A percentile compares a stretch with the other conserved stretches of the same genome.
Evolutionary conservation across 1,284 basidiomycete species (phyloP).

Genomic region (Rhodofomes roseus): DNA sequence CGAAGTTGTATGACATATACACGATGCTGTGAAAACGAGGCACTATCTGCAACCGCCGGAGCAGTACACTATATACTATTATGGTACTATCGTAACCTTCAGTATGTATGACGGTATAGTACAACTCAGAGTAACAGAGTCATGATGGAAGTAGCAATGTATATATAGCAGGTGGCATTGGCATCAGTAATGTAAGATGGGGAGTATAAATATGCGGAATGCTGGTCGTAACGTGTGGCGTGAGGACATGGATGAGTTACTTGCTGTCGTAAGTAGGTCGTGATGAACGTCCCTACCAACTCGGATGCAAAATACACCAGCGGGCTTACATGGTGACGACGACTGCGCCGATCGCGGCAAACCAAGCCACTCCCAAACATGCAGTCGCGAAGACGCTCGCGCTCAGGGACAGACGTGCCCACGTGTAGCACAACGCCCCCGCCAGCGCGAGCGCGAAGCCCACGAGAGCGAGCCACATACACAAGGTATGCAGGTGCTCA

Average conservation of each 20-base stretch:
- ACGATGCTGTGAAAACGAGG: too few species aligned
- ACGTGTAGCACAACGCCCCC: slow-evolving; percentile 51
- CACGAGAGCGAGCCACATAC: slow-evolving; percentile 40
- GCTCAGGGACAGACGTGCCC: slow-evolving; percentile 41
- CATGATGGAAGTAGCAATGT: background rate
- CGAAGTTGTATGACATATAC: too few species aligned
- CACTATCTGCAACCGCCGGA: too few species aligned
- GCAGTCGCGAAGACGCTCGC: slow-evolving; percentile 41
- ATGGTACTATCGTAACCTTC: too few species aligned
- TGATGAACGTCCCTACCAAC: background rate
- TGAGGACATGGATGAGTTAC: too few species aligned
- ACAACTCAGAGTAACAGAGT: background rate
- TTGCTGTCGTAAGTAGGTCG: background rate
- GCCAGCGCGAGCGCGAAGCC: slow-evolving; percentile 49
- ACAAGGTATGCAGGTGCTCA: slow-evolving; percentile 47
- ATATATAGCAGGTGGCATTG: too few species aligned
- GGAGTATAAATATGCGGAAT: too few species aligned
- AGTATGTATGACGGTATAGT: background rate
- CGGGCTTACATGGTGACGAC: slow-evolving; percentile 4
- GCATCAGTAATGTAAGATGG: too few species aligned
- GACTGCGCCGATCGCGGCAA: slow-evolving; percentile 23
- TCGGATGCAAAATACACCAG: too few species aligned
- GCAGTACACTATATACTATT: too few species aligned
- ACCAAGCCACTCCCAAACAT: slow-evolving; percentile 35
- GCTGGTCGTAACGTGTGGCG: too few species aligned